Evolutionary conservation across 805 yeast species (phyloP), one percentile per base, ranked within the genome.

Genomic region (Scheffersomyces spartinae): DNA sequence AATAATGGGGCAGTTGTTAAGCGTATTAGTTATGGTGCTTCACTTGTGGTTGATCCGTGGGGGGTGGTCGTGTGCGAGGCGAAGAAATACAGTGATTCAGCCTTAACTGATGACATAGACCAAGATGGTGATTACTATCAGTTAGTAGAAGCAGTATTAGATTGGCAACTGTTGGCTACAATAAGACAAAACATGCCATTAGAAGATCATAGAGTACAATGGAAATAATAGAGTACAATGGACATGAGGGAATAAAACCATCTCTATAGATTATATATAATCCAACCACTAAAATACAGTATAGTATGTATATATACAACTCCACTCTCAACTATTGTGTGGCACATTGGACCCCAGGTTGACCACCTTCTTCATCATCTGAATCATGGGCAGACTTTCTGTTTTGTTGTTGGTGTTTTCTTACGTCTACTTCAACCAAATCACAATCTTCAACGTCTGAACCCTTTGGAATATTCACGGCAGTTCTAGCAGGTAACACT

Each of bases 41-140:
- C 94, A 0, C 58, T 85, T 34, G 74, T 85, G 4, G 68, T 88
- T n/a, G 88, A 81, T 37, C 97, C 98, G 0, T 82, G 94, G 84
- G 98, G 97, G 0, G 62, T 70, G 0, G 61, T 84, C 2, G 32
- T 88, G 4, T 77, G 82, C 1, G 68, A 72, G 23, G 50, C 47
- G 9, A 33, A 35, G 7, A 50, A 39, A 18, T 55, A 52, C 29
- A 34, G 35, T 19, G 60, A 54, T n/a, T n/a, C n/a, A n/a, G 36
- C 38, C 3, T 35, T 41, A 10, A 23, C 20, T 2, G 23, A 18
- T 2, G 43, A 42, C 18, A 24, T 19, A 2, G 59, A 52, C 23
- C 31, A 30, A 2, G 55, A 49, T 3, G 61, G 56, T 6, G 64
- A 58, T 30, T 58, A 58, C 27, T 51, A 40, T 29, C 61, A 59